Base-by-base conservation (phyloP, 345 rosid species). In the Alliaria petiolata region DNA sequence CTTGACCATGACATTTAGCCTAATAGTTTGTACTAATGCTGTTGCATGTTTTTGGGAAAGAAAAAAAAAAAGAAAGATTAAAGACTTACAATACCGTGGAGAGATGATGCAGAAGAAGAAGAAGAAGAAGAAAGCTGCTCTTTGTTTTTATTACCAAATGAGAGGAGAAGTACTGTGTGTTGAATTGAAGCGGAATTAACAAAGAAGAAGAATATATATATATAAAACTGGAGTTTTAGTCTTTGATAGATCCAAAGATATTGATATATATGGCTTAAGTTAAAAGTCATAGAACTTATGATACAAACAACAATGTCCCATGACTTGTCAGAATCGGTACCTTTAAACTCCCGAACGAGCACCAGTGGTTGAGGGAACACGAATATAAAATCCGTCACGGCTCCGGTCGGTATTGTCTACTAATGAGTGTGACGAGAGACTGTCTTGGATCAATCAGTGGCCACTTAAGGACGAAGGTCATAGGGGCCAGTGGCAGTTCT, bases 401-500 rank as follows among this genome's bases (percentile, higher is more conserved):
- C 61, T 49, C 34, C 39, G 80, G 76, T 71, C 49, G 69, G 81
- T 76, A 65, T 51, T 81, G 95, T 82, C 85, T 39, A 63, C 51
- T 36, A 3, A n/a, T 78, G 76, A 69, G 40, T 66, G 65, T 63
- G 88, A 89, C 85, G 73, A 54, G 43, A 65, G 61, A 69, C 31
- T 44, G 89, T 70, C 71, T 57, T 74, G 85, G 86, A 81, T 85
- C 77, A 62, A 81, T 87, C 83, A 57, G 10, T 67, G 76, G 55
- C 65, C 78, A 74, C 54, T 22, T 22, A 65, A 56, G 35, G 71
- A 47, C 59, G 50, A 72, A 36, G 69, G 20, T 45, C 10, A 63
- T 5, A 54, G 38, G 14, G 68, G 71, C 65, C 56, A 51, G 11
- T 58, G 81, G 80, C 64, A 75, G 33, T 50, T 19, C 65, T 22